Conservation (phyloP, 2,329 filamentous ascomycete species). For the Thelonectria discophora region DNA sequence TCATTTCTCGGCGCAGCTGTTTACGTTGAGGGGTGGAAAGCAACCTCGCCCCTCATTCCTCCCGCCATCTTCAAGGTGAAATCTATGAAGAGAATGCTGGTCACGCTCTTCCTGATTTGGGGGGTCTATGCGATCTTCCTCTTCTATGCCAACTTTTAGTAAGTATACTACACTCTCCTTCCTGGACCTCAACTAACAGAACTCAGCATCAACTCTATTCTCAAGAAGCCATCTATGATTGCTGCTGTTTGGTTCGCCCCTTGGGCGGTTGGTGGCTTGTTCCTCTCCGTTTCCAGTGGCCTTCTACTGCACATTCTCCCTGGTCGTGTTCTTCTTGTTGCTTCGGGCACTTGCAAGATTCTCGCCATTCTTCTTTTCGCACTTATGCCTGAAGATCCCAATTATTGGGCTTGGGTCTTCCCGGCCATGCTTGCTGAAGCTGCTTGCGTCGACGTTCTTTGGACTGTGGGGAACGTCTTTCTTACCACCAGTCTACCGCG, state of each 20-base stretch:
- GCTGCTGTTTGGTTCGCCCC: constrained; percentile 67
- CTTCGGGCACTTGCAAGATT: constrained; percentile 62
- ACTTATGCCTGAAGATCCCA: constrained; percentile 59
- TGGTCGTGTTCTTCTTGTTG: constrained; percentile 60
- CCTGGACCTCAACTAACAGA: constrained; percentile 11
- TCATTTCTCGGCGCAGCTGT: constrained; percentile 61
- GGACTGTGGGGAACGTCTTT: constrained; percentile 72
- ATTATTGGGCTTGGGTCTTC: constrained; percentile 71
- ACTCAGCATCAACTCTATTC: constrained; percentile 61
- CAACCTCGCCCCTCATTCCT: constrained; percentile 68
- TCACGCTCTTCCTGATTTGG: constrained; percentile 58
- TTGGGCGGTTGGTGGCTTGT: constrained; percentile 65
- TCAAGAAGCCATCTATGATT: constrained; percentile 59
- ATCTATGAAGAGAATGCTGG: constrained; percentile 65
- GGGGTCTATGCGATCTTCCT: constrained; percentile 69
- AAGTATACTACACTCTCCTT: constrained; percentile 39
- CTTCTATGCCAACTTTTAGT: constrained; percentile 71
- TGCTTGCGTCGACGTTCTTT: constrained; percentile 71
- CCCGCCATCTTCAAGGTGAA: constrained; percentile 69
- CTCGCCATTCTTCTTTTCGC: constrained; percentile 63
- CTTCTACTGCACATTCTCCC: constrained; percentile 64
- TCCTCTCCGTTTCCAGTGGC: constrained; percentile 62
- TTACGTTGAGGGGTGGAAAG: constrained; percentile 72
- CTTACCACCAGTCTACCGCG: constrained; percentile 69
- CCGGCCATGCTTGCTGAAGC: constrained; percentile 67